Percentiles rank a stretch among this genome's conserved stretches.
Conservation (phyloP, 2,329 filamentous ascomycete species). For the Neofusicoccum kwambonambiense region DNA sequence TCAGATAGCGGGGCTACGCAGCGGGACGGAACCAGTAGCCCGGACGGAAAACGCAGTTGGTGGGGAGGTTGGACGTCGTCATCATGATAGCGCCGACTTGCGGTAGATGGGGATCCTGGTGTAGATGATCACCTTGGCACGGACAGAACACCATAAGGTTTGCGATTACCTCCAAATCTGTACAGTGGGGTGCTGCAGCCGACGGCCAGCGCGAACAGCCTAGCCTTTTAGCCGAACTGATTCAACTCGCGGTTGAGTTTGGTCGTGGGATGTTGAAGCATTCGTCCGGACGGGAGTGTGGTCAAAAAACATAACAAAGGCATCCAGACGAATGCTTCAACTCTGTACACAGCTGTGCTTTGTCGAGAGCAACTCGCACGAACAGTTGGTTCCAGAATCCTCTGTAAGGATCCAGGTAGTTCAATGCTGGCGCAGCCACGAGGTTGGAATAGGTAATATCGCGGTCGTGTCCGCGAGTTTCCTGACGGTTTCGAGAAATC, state of each 20-base stretch:
- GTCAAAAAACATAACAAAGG: too few relatives aligned
- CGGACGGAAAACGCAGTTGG: slow-evolving; percentile 4
- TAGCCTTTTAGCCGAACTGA: too few relatives aligned
- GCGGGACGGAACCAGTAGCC: neutral
- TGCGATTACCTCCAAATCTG: neutral
- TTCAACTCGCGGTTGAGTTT: too few relatives aligned
- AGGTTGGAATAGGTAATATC: neutral
- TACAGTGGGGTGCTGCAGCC: neutral
- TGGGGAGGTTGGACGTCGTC: slow-evolving; percentile 11
- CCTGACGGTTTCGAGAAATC: neutral
- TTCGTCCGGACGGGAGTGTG: too few relatives aligned
- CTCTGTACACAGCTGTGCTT: neutral
- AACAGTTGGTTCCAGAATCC: too few relatives aligned
- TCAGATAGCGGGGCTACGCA: neutral
- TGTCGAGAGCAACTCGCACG: too few relatives aligned
- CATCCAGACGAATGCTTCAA: too few relatives aligned
- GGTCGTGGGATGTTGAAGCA: too few relatives aligned
- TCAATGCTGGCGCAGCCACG: neutral
- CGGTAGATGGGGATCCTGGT: neutral
- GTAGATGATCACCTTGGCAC: neutral
- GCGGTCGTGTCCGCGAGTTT: neutral
- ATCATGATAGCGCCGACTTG: neutral
- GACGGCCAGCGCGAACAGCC: too few relatives aligned
- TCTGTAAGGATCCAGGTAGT: neutral
- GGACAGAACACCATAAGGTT: slow-evolving; percentile 8